These are phyloP conservation scores for Saccharomyces hybrid DNA, from an alignment of 1,139 yeast species.

Conservation along the genomic window DNA sequence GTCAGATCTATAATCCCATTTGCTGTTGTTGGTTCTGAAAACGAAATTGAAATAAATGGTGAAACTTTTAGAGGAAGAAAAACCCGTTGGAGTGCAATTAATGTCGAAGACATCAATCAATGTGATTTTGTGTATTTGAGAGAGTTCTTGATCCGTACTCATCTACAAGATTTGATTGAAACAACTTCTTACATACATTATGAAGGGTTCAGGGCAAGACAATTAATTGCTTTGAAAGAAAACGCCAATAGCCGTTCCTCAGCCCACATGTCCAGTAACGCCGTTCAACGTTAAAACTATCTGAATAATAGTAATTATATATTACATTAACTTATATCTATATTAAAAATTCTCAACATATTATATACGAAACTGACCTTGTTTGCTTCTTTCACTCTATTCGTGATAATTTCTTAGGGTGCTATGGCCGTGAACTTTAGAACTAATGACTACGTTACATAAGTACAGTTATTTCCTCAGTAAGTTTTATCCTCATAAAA, in stretches of 20 bases:
- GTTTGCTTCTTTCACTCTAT: not conserved
- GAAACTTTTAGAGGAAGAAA: constrained; percentile 81
- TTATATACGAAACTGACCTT: not conserved
- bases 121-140: constrained; percentile 92
- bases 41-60: constrained; percentile 64
- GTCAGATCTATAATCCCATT: constrained; percentile 81
- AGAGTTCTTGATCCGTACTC: constrained; percentile 90
- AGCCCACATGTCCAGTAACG: constrained; percentile 6
- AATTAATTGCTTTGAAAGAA: constrained; percentile 87
- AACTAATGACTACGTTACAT: too few species aligned
- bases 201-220: constrained; percentile 89
- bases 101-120: constrained; percentile 87
- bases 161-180: constrained; percentile 91
- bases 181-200: constrained; percentile 84
- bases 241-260: constrained; percentile 43
- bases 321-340: not conserved
- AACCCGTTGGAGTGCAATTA: constrained; percentile 87
- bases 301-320: not conserved
- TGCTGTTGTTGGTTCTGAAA: constrained; percentile 92
- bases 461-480: too few species aligned
- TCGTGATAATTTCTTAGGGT: not conserved
- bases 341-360: not conserved
- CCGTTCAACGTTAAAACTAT: not conserved
- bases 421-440: not conserved
- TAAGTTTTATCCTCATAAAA: too few species aligned